Evolutionary conservation across 306 rosid species (phyloP), one percentile per base, ranked within the genome.

Genomic region (Sphenostylis stenocarpa): DNA sequence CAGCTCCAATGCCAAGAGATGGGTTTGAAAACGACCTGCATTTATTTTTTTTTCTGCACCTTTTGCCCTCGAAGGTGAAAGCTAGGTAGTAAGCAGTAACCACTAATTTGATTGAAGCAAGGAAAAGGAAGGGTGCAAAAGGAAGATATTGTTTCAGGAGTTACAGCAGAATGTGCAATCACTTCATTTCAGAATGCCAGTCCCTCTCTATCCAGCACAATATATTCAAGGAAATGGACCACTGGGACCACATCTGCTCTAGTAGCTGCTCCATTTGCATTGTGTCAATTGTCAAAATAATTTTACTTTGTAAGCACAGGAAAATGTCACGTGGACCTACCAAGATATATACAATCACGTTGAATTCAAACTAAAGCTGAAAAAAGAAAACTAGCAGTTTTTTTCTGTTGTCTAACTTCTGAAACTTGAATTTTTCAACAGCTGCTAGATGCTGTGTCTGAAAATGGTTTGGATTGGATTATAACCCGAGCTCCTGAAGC

Each of bases 401-500:
- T 68, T 71, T 62, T 43, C 80, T 36, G 19, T 28, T 58, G 13
- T 45, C 77, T 26, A 62, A 33, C 48, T 60, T 16, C 26, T 48
- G 47, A 65, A 64, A 43, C 57, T 44, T 39, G 26, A 38, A 68
- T 28, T 21, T 38, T 67, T 78, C 47, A 90, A 7, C 87, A 69
- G 84, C 84, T 86, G 75, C 88, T 80, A 17, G 93, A 85, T 13
- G 78, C 79, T 28, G 79, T 39, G 19, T 81, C 77, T 19, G 77
- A 76, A 10, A 86, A 82, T 43, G 91, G 86, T 83, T 77, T 92
- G 26, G 97, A 87, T 62, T 90, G 92, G 81, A 96, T 92, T 88
- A 96, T 88, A 91, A 96, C 93, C 91, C 97, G 87, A 91, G 98
- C 99, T 96, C 99, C 99, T 28, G 99, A 96, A 91, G 99, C 92